Conservation (phyloP, 2,329 filamentous ascomycete genomes). For the Aureobasidium sp. region DNA sequence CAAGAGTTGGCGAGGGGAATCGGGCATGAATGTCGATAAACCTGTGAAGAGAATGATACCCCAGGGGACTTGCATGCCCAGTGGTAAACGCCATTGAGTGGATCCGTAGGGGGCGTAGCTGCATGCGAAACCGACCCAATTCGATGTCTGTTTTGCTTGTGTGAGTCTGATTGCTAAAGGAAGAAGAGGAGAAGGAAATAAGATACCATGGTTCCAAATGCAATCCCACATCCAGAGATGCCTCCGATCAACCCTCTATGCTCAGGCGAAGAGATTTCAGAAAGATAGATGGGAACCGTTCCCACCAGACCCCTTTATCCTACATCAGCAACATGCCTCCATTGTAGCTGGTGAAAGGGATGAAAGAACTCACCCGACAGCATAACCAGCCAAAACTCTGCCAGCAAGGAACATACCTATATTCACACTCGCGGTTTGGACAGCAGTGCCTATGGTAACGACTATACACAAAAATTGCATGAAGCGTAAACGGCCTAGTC, state of each 20-base stretch:
- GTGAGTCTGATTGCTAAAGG: background rate
- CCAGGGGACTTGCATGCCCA: conserved; percentile 63
- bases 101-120: conserved; percentile 59
- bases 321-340: background rate
- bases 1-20: conserved; percentile 61
- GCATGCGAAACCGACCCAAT: conserved; percentile 65
- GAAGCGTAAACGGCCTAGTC: conserved; percentile 40
- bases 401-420: conserved; percentile 36
- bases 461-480: conserved; percentile 55
- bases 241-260: conserved; percentile 60
- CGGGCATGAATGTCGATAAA: conserved; percentile 61
- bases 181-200: background rate
- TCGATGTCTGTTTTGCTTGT: conserved; percentile 41
- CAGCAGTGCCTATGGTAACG: conserved; percentile 59
- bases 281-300: conserved; percentile 63
- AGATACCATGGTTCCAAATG: conserved; percentile 57
- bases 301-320: conserved; percentile 45
- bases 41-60: conserved; percentile 62
- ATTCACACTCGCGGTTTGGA: conserved; percentile 62
- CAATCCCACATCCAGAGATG: conserved; percentile 55
- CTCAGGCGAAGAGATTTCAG: conserved; percentile 54
- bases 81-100: conserved; percentile 61
- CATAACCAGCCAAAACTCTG: conserved; percentile 32
- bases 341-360: background rate
- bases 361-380: conserved; percentile 30